A percentile compares a stretch with the other conserved stretches of the same genome.
Evolutionary conservation across 441 rosid species (phyloP).

Genomic region (Pelargonium cotyledonis): DNA sequence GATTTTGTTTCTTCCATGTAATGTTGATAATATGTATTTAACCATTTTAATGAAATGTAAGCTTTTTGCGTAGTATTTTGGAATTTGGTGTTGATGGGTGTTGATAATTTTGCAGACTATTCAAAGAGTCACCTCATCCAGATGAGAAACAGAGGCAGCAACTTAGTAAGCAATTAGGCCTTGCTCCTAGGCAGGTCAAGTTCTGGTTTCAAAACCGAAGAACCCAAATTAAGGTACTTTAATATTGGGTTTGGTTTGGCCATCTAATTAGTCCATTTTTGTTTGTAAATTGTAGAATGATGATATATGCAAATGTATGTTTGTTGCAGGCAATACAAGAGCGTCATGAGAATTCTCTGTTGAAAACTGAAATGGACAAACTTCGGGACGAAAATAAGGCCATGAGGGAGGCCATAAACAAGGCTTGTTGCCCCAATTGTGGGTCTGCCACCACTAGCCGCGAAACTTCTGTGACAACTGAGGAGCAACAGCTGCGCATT

Average conservation of each 20-base stretch:
- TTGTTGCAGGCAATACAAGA: slow-evolving; percentile 77
- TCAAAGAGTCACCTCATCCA: slow-evolving; percentile 95
- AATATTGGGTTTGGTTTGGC: background rate
- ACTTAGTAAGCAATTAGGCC: slow-evolving; percentile 82
- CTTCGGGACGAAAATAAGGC: slow-evolving; percentile 75
- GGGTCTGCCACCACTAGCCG: slow-evolving; percentile 55
- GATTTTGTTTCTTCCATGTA: no score
- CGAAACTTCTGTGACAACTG: slow-evolving; percentile 37
- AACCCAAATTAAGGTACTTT: slow-evolving; percentile 76
- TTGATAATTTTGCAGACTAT: slow-evolving; percentile 44
- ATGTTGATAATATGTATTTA: no score
- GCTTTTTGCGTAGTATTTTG: background rate
- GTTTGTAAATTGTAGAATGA: background rate
- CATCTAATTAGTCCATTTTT: background rate
- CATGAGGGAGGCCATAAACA: slow-evolving; percentile 74
- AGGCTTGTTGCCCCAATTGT: slow-evolving; percentile 80
- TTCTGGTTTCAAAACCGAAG: slow-evolving; percentile 99
- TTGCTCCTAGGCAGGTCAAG: slow-evolving; percentile 94
- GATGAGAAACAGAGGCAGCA: slow-evolving; percentile 98
- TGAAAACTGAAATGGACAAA: slow-evolving; percentile 81
- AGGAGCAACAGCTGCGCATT: slow-evolving; percentile 64
- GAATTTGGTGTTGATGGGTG: background rate
- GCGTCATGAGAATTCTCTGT: slow-evolving; percentile 82
- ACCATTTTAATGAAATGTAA: no score
- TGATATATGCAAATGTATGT: background rate